Conservation (phyloP, 768 basidiomycete genomes). For the Tricholoma matsutake region DNA sequence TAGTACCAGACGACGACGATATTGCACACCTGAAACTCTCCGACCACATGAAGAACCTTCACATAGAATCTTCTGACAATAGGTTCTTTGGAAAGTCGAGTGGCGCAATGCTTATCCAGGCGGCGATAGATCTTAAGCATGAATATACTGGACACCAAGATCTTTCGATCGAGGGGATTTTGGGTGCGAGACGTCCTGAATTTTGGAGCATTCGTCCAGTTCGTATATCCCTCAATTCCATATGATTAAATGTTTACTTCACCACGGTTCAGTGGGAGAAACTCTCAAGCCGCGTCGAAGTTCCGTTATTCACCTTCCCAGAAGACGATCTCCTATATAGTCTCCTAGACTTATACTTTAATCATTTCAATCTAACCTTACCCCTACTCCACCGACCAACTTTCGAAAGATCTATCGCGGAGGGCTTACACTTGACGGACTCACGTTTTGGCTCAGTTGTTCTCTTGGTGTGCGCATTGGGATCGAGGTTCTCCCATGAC, state of each 20-base stretch:
- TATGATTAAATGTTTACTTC: background rate
- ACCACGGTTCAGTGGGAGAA: conserved; percentile 35
- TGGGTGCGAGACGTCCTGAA: conserved; percentile 27
- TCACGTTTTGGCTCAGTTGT: conserved; percentile 55
- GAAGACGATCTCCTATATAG: conserved; percentile 43
- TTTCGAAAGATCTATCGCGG: conserved; percentile 50
- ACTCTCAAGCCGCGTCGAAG: conserved; percentile 8
- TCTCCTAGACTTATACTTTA: conserved; percentile 68
- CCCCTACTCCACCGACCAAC: conserved; percentile 74
- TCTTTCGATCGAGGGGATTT: conserved; percentile 9
- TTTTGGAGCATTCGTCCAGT: conserved; percentile 39
- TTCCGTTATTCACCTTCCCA: conserved; percentile 42
- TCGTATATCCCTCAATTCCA: conserved; percentile 8
- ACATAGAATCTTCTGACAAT: conserved; percentile 35
- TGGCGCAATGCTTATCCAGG: conserved; percentile 49
- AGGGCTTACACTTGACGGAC: conserved; percentile 49
- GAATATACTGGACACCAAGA: conserved; percentile 45
- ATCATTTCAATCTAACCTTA: conserved; percentile 46
- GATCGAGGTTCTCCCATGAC: conserved; percentile 56
- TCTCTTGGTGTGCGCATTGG: conserved; percentile 71
- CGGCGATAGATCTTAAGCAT: conserved; percentile 57
- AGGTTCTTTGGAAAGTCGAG: conserved; percentile 58
- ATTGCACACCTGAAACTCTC: conserved; percentile 28
- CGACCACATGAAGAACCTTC: conserved; percentile 33
- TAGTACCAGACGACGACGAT: conserved; percentile 39